phyloP scores from a whole-genome alignment of 2,329 filamentous ascomycete genomes.

The Cytospora mali region DNA sequence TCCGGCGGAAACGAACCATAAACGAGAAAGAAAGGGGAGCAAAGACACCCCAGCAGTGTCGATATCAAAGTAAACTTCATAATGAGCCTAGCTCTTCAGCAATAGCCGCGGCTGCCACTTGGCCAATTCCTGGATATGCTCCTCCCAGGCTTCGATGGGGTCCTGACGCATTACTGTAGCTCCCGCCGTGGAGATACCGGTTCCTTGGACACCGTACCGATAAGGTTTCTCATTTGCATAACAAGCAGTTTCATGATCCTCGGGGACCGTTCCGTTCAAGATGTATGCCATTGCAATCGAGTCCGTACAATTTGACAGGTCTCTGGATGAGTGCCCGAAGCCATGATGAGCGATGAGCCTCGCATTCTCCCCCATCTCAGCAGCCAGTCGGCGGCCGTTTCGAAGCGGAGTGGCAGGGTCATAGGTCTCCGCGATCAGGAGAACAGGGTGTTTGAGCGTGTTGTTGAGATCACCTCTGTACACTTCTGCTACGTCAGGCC shows the following conservation, averaged over 20 bases:
- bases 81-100: conserved; percentile 2
- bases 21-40: not conserved
- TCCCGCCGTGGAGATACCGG: conserved; percentile 2
- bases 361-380: conserved; percentile 53
- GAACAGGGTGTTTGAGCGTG: conserved; percentile 46
- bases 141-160: conserved; percentile 32
- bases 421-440: conserved; percentile 53
- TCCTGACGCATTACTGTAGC: conserved; percentile 14
- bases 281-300: conserved; percentile 44
- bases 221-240: conserved; percentile 53
- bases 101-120: conserved; percentile 20
- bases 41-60: not conserved
- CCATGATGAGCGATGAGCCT: conserved; percentile 52
- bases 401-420: conserved; percentile 54
- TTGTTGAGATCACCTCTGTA: conserved; percentile 50
- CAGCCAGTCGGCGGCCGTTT: conserved; percentile 47
- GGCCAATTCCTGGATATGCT: conserved; percentile 30
- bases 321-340: conserved; percentile 51
- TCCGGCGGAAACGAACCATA: too few relatives aligned
- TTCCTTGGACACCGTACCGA: conserved; percentile 39
- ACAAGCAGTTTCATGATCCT: conserved; percentile 47
- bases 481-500: conserved; percentile 49
- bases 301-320: conserved; percentile 50
- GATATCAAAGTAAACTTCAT: not conserved
- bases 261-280: conserved; percentile 44